These are phyloP conservation scores for Trypanosoma cruzi DNA, from an alignment of 208 protist genomes.

Conservation along the genomic window DNA sequence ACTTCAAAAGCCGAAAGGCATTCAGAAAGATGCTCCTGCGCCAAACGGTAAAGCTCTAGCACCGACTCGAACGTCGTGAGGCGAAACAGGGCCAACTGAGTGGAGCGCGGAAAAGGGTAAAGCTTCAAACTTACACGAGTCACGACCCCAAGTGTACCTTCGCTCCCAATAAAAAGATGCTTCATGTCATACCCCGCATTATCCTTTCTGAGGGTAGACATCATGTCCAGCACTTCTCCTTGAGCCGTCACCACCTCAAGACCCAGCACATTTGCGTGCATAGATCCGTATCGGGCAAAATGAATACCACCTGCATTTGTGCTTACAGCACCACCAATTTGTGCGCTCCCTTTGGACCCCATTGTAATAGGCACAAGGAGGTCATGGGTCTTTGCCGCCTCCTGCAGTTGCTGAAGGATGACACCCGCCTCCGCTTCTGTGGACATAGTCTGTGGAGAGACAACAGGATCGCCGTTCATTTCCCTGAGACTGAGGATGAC, in stretches of 20 bases:
- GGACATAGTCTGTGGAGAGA: conserved; percentile 70
- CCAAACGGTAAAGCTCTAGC: conserved; percentile 64
- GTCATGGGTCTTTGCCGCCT: conserved; percentile 61
- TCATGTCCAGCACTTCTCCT: conserved; percentile 74
- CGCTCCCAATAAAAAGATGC: conserved; percentile 97
- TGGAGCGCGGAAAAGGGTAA: conserved; percentile 52
- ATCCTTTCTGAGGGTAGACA: conserved; percentile 94
- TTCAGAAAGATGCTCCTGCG: conserved; percentile 88
- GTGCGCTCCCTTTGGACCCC: conserved; percentile 96
- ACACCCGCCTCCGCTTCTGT: conserved; percentile 88
- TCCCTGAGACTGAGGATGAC: conserved; percentile 86
- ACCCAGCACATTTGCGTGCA: conserved; percentile 95
- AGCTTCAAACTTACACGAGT: conserved; percentile 78
- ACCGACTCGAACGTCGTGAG: conserved; percentile 73
- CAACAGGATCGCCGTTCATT: conserved; percentile 92
- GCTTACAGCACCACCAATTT: conserved; percentile 96
- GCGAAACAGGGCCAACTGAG: conserved; percentile 89
- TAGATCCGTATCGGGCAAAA: conserved; percentile 94
- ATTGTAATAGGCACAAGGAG: conserved; percentile 96
- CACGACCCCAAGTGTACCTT: conserved; percentile 96
- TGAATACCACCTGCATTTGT: conserved; percentile 98
- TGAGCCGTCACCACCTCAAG: conserved; percentile 91
- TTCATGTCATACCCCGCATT: conserved; percentile 97
- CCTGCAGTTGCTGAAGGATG: conserved; percentile 91
- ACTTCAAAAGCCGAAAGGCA: conserved; percentile 96